Evolutionary conservation across 2,329 filamentous ascomycete genomes (phyloP).

Genomic region (Thielaviopsis musarum): DNA sequence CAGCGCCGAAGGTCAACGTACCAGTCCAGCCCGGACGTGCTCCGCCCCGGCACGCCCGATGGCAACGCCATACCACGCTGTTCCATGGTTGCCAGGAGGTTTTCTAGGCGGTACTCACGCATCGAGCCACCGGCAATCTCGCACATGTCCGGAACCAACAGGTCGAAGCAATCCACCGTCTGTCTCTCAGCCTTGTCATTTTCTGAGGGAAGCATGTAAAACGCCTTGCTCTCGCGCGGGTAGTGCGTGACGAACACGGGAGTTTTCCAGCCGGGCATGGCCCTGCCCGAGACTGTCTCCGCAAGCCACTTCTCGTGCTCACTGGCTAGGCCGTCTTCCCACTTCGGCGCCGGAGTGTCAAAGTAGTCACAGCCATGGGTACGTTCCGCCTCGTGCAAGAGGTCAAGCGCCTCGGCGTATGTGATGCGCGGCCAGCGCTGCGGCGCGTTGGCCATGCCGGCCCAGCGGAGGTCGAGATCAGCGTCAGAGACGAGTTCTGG

Average conservation of each 20-base stretch:
- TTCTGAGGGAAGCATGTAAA: conserved; percentile 40
- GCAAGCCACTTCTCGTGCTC: conserved; percentile 90
- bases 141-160: conserved; percentile 70
- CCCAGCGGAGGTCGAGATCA: conserved; percentile 53
- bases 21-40: conserved; percentile 45
- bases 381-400: conserved; percentile 41
- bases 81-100: conserved; percentile 55
- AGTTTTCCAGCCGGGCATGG: conserved; percentile 28
- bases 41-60: conserved; percentile 3
- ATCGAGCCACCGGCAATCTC: conserved; percentile 81
- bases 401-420: conserved; percentile 60
- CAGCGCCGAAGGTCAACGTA: conserved; percentile 77
- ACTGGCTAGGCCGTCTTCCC: conserved; percentile 62
- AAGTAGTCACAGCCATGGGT: conserved; percentile 33
- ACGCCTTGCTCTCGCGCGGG: conserved; percentile 76
- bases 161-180: conserved; percentile 81
- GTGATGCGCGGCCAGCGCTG: conserved; percentile 61
- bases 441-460: conserved; percentile 36
- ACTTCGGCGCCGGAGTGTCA: conserved; percentile 43
- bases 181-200: conserved; percentile 14
- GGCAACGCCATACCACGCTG: conserved; percentile 41
- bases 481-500: conserved; percentile 22
- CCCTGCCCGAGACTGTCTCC: conserved; percentile 36
- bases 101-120: conserved; percentile 60
- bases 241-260: conserved; percentile 92